Base-by-base conservation (phyloP, 345 rosid species). In the Eucalyptus tenuipes region DNA sequence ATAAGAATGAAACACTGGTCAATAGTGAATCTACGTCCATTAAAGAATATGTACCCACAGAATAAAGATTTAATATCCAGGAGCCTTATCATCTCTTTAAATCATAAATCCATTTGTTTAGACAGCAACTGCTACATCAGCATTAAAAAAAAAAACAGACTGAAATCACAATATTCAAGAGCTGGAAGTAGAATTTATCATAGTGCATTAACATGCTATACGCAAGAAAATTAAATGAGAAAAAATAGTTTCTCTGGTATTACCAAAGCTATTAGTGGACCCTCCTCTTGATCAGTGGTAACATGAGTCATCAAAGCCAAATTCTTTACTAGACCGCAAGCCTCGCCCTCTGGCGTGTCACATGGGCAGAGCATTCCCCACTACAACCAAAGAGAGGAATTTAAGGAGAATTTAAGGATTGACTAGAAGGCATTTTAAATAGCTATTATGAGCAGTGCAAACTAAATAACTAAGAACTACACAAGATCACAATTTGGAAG, bases 281-380 rank as follows among this genome's bases (percentile, higher is more conserved):
- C 95, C 90, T 97, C 99, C 90, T 97, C 98, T 87, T 95, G 96
- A 90, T 97, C 98, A 49, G 98, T 96, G 37, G 99, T 97, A 88
- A 97, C 99, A 93, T 97, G 99, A 95, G 99, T 97, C 99, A 97
- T 97, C 90, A 97, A 88, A 88, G 99, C 99, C 93, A 97, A 94
- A 92, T 97, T 97, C 93, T 97, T 97, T 87, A 97, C 99, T 90
- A 97, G 93, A 64, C 99, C 99, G 91, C 99, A 97, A 48, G 99
- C 91, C 93, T 96, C 99, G 12, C 99, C 99, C 93, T 97, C 99
- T 13, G 99, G 99, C 86, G 99, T 97, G 93, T 97, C 99, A 92
- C 98, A 96, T 55, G 99, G 99, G 93, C 99, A 96, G 89, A 97
- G 98, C 99, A 97, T 97, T 31, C 99, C 99, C 99, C 99, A 97